Evolutionary conservation across 2,329 filamentous ascomycete genomes (phyloP).

Genomic region (Cladosporium velox): DNA sequence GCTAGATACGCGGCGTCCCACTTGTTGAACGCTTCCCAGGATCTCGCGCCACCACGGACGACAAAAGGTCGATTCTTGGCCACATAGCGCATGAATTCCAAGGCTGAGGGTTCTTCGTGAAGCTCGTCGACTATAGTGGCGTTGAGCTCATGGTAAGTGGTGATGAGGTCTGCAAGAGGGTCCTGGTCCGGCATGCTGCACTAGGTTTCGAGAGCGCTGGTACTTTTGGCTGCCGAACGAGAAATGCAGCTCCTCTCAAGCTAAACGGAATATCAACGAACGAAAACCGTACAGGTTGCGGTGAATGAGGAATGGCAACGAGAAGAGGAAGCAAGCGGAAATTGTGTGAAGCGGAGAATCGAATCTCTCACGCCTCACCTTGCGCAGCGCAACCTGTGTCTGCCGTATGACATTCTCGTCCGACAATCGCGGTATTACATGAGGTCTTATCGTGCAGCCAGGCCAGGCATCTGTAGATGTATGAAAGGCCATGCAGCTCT

Average conservation of each 20-base stretch:
- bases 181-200: conserved; percentile 4
- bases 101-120: conserved; percentile 64
- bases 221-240: background rate
- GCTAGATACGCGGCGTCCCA: conserved; percentile 67
- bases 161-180: conserved; percentile 52
- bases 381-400: background rate
- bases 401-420: background rate
- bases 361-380: background rate
- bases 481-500: background rate
- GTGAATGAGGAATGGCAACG: background rate
- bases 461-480: background rate
- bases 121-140: conserved; percentile 61
- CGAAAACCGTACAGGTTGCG: background rate
- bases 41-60: conserved; percentile 61
- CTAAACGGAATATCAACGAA: background rate
- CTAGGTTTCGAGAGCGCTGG: background rate
- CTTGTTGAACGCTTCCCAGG: conserved; percentile 63
- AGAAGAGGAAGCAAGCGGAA: background rate
- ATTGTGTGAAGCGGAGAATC: background rate
- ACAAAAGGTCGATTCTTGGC: conserved; percentile 74
- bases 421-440: background rate
- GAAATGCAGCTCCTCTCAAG: background rate
- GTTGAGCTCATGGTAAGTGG: conserved; percentile 74
- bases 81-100: conserved; percentile 80
- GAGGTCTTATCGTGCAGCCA: background rate